Evolutionary conservation across 306 rosid genomes (phyloP), one percentile per base, ranked within the genome.

Genomic region (Canavalia gladiata): DNA sequence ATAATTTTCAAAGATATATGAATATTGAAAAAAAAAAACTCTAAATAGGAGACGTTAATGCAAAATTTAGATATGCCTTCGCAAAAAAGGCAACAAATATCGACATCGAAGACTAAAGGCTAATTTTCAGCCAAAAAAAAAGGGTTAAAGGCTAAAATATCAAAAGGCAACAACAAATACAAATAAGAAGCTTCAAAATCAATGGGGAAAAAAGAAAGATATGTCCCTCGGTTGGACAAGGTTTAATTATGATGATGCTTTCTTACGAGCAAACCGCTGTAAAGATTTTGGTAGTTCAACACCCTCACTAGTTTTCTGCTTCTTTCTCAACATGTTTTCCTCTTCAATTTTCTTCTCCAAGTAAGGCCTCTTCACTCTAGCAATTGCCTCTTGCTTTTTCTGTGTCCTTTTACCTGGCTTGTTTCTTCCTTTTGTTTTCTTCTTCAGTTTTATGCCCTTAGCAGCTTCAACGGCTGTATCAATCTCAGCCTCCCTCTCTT

Each of bases 381-480:
- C 88, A 63, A 95, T 10, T 8, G 88, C 79, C 6, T 85, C 97
- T 79, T 86, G 87, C 81, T 79, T 92, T 90, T 91, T 93, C 82
- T 87, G 87, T 31, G 57, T 10, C 86, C 3, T 81, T 84, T 88
- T 95, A 71, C 91, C 90, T 1, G 94, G 85, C 80, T 93, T 93
- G 76, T 82, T 95, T 85, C 97, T 87, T 72, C 99, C 99, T 85
- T 95, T 95, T 6, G 98, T 90, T 84, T 95, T 95, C 18, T 89
- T 93, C 90, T 91, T 95, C 78, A 87, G 71, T 51, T 83, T 83
- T 37, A 51, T 77, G 78, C 84, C 87, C 88, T 93, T 90, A 2
- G 80, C 90, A 43, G 76, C 90, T 81, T 93, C 98, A 43, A 89
- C 6, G 4, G 93, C 94, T 8, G 87, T 91, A 60, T 93, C 99